Evolutionary conservation across 352 stramenopile genomes (phyloP), one percentile per base, ranked within the genome.

Genomic region (Saprolegnia parasitica): DNA sequence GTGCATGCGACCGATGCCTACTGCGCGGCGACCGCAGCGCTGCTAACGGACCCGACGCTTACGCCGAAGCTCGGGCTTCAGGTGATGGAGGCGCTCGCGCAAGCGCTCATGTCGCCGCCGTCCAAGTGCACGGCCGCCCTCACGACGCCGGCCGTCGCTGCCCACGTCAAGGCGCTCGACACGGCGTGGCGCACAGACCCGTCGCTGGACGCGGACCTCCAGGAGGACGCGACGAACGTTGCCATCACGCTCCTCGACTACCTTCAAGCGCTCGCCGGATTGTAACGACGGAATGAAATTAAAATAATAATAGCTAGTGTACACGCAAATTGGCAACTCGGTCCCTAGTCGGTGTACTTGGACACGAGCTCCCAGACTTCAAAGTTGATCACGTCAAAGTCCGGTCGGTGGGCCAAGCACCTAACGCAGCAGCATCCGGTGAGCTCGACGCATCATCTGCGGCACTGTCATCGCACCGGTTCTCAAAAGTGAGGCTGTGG

Each of bases 331-430:
- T n/a, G n/a, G n/a, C n/a, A n/a, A n/a, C 10, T 13, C 23, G 29
- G 2, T 35, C 2, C 1, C 29, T 58, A 39, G 23, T 60, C 8
- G 24, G 52, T 60, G 52, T 60, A 60, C 52, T 89, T 86, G 16
- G 65, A 74, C 18, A 77, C 67, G 65, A 91, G 88, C 9, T 83
- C 80, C 83, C 83, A 91, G 15, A 91, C 80, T 70, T 91, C 83
- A 47, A 89, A 81, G 62, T 77, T 75, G 32, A 77, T 75, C 13
- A 89, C 76, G 4, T 81, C 81, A 50, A 90, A 91, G 54, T 87
- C 73, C 5, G 71, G 35, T 35, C 87, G 77, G 24, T 68, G 72
- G 26, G 83, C 82, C 35, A 91, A 64, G 39, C 76, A 71, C 18
- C 78, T 85, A 40, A n/a, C n/a, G n/a, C n/a, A n/a, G n/a, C n/a